Evolutionary conservation across 768 basidiomycete species (phyloP).

Genomic region (Mycena floridula): DNA sequence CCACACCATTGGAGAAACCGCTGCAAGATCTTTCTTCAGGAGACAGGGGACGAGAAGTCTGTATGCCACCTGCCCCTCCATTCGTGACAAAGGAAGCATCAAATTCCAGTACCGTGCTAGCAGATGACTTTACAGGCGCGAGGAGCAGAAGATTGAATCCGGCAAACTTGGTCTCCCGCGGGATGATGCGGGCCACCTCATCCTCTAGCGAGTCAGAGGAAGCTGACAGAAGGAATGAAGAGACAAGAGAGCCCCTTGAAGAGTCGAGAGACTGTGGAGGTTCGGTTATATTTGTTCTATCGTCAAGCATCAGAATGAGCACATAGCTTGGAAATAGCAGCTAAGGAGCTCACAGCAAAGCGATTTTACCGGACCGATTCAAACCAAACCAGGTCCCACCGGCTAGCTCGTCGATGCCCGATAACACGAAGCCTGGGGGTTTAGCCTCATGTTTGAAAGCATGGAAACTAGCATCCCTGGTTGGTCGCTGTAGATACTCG

Average conservation of each 20-base stretch:
- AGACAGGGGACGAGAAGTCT: constrained; percentile 49
- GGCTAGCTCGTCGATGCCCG: constrained; percentile 65
- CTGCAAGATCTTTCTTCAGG: constrained; percentile 43
- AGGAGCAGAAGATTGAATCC: constrained; percentile 81
- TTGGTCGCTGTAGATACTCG: constrained; percentile 64
- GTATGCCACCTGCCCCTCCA: constrained; percentile 56
- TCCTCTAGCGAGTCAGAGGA: constrained; percentile 40
- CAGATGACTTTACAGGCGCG: constrained; percentile 24
- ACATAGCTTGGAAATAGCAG: constrained; percentile 3
- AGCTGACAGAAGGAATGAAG: constrained; percentile 59
- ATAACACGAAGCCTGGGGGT: constrained; percentile 42
- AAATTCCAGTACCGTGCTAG: constrained; percentile 28
- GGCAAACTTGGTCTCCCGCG: constrained; percentile 50
- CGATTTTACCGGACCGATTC: constrained; percentile 56
- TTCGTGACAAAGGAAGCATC: constrained; percentile 62
- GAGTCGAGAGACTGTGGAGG: constrained; percentile 37
- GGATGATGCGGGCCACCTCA: constrained; percentile 39
- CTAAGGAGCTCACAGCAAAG: constrained; percentile 54
- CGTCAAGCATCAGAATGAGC: no score
- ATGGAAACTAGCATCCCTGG: constrained; percentile 61
- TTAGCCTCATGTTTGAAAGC: constrained; percentile 36
- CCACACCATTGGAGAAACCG: constrained; percentile 72
- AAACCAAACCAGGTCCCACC: constrained; percentile 86
- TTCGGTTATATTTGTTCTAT: constrained; percentile 85
- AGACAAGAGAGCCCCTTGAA: constrained; percentile 65